A percentile compares a stretch with the other conserved stretches of the same genome.
Evolutionary conservation across 306 rosid genomes (phyloP).

Genomic region (Myrica gale): DNA sequence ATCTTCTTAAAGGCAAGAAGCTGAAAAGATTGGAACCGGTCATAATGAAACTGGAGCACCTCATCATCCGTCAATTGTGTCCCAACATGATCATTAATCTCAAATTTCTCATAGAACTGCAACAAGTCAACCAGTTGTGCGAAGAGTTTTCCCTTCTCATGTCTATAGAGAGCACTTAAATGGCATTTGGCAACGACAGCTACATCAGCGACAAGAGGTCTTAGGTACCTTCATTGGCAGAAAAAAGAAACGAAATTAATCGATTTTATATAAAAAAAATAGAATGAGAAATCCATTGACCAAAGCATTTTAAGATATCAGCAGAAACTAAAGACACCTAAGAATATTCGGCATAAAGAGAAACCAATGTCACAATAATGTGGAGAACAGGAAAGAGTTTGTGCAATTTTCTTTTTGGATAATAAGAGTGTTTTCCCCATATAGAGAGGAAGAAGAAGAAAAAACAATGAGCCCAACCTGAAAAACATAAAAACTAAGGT

Average conservation of each 20-base stretch:
- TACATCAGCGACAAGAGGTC: conserved; percentile 97
- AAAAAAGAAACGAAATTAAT: conserved; percentile 8
- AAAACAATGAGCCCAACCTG: neutral
- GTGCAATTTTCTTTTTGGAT: neutral
- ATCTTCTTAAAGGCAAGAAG: conserved; percentile 82
- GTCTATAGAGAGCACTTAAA: conserved; percentile 88
- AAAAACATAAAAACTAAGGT: neutral
- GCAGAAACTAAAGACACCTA: neutral
- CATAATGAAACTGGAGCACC: conserved; percentile 88
- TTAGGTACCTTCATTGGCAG: conserved; percentile 59
- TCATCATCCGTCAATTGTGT: conserved; percentile 88
- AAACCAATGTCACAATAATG: neutral
- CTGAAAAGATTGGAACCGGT: conserved; percentile 82
- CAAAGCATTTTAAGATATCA: neutral
- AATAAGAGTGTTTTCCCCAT: neutral
- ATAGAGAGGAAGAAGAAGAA: neutral
- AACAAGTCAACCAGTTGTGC: conserved; percentile 92
- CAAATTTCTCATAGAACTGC: conserved; percentile 94
- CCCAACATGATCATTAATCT: conserved; percentile 91
- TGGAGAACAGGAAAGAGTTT: neutral
- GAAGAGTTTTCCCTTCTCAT: conserved; percentile 89
- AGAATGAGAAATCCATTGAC: neutral
- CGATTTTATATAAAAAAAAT: conserved; percentile 3
- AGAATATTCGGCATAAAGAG: no score
- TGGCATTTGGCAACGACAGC: conserved; percentile 98